Evolutionary conservation across 192 early-diverging fungal genomes (phyloP), one percentile per base, ranked within the genome.

Genomic region (Backusella tarrabulga): DNA sequence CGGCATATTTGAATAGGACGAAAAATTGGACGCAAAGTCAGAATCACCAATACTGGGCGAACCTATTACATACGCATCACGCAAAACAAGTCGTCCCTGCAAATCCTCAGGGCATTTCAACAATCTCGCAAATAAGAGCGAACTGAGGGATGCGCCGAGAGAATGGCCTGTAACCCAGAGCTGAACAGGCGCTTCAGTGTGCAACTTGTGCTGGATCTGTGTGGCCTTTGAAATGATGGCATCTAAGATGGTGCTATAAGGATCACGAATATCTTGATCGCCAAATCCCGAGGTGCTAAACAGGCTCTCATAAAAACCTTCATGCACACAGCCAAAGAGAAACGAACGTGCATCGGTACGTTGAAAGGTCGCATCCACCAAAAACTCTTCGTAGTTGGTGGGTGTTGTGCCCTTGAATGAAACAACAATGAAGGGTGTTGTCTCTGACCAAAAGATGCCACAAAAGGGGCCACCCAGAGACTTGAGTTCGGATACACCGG

Each of bases 131-230:
- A 84, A 83, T 4, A 83, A 74, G 29, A 87, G 68, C 0, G 80
- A 83, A 11, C 81, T 79, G 11, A 87, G 63, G 1, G 86, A 86
- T 32, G 82, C 83, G 14, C 87, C 87, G 17, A 88, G 69, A 6
- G 87, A 88, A 72, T 88, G 87, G 4, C 87, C 87, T 11, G 87
- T 85, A 8, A 88, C 44, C 84, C 85, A 88, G 3, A 88, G n/a
- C 19, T 87, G 82, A 19, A 88, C 72, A 5, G 83, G 84, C 9
- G 79, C 75, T 4, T 36, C 72, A 1, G 71, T 75, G 34, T 72
- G 19, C 54, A 77, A 15, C 34, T 40, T 50, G 36, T 66, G 36
- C 35, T 80, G 78, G 42, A 88, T 76, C 35, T 71, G 34, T 41
- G 12, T 26, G 4, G 75, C 80, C 41, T 76, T 75, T 15, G 42